A percentile compares a stretch with the other conserved stretches of the same genome.
Conservation (phyloP, 192 early-diverging fungal genomes). For the Gorgonomyces haynaldii region DNA sequence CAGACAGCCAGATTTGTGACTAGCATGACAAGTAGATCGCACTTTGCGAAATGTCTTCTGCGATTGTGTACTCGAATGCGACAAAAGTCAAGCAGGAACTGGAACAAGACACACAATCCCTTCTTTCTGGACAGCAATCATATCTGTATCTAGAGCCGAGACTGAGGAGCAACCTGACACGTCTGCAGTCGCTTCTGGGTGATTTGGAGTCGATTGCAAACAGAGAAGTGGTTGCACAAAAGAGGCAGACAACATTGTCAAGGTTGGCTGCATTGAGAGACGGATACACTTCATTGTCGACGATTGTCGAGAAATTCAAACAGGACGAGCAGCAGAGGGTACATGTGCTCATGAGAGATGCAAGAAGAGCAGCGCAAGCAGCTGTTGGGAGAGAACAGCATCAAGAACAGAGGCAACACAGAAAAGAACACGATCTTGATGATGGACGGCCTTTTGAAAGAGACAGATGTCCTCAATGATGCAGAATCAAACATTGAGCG, state of each 20-base stretch:
- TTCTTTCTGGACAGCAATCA: not conserved
- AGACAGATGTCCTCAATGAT: constrained; percentile 11
- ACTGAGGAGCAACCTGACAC: constrained; percentile 17
- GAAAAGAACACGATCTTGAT: no score
- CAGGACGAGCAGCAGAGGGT: no score
- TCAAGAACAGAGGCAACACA: no score
- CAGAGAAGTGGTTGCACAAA: constrained; percentile 32
- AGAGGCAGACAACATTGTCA: constrained; percentile 17
- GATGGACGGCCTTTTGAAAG: no score
- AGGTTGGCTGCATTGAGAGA: not conserved
- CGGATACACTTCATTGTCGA: no score
- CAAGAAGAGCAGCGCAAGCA: no score
- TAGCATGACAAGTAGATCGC: no score
- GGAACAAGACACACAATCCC: not conserved
- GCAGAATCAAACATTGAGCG: constrained; percentile 22
- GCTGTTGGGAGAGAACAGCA: no score
- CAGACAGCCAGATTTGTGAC: no score
- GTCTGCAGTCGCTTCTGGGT: constrained; percentile 21
- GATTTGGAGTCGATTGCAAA: constrained; percentile 29
- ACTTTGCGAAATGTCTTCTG: not conserved
- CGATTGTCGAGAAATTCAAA: no score
- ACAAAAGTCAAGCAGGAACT: not conserved
- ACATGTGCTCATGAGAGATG: no score
- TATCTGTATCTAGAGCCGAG: no score
- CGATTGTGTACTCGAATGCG: constrained; percentile 1